Evolutionary conservation across 805 yeast species (phyloP), one percentile per base, ranked within the genome.

Genomic region (Barnettozyma salicaria): DNA sequence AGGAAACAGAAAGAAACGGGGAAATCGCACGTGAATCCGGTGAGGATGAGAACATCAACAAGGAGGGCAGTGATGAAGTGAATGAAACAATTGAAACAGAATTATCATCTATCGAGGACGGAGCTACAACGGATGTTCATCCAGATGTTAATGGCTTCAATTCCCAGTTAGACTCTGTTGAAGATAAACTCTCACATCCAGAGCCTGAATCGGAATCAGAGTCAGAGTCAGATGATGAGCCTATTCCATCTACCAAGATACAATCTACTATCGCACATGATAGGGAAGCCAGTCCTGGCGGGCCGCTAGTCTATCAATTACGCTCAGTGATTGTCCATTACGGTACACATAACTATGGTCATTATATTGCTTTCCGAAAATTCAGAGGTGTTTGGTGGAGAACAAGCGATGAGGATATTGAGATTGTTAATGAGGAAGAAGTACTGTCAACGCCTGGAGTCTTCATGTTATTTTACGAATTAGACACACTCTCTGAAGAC

Each of bases 331-430:
- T 90, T 30, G 79, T 90, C 1, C 98, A 90, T 59, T 89, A 81
- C 57, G 98, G 98, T 33, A 83, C 96, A 1, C 97, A 92, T 51
- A 88, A 90, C 51, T 92, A 87, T 56, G 98, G 98, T n/a, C 98
- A 90, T 59, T 90, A 90, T 56, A 84, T 90, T 43, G 87, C 94
- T 28, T 90, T 74, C 63, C 76, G 97, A 53, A 80, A 77, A 52
- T 72, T 65, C 40, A 73, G 95, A 47, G 92, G 89, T 3, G 70
- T 77, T 9, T 90, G 98, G 98, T 89, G 96, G 95, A 74, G 96
- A 56, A 80, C 89, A 14, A 81, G 92, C 49, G 98, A 92, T 59
- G 95, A 88, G 54, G 77, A 79, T 3, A 95, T 89, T 3, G 77
- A 86, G 42, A 70, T 84, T 22, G 87, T 86, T 4, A 72, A 78